Conservation (phyloP, 2,329 filamentous ascomycete genomes). For the Chaetomiaceae sp. region DNA sequence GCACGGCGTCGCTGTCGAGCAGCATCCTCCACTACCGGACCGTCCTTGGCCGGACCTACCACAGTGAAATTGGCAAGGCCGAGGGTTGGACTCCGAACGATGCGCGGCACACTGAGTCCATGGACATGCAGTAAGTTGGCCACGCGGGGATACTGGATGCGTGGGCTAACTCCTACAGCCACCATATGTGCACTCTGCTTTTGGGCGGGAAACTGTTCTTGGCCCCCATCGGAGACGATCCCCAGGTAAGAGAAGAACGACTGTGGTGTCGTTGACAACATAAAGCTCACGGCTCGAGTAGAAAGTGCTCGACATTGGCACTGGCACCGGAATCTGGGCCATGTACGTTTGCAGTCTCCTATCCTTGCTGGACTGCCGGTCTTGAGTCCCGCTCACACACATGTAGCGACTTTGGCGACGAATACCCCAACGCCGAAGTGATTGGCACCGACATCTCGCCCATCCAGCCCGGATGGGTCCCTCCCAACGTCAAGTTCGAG, state of each 20-base stretch:
- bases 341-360: slow-evolving; percentile 31
- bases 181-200: slow-evolving; percentile 32
- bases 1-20: slow-evolving; percentile 14
- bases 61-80: slow-evolving; percentile 11
- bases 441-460: slow-evolving; percentile 32
- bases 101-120: slow-evolving; percentile 9
- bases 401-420: slow-evolving; percentile 33
- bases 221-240: slow-evolving; percentile 28
- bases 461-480: slow-evolving; percentile 32
- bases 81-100: slow-evolving; percentile 18
- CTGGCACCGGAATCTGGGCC: slow-evolving; percentile 42
- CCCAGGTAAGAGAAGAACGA: not conserved
- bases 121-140: slow-evolving; percentile 32
- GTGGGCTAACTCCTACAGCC: slow-evolving; percentile 20
- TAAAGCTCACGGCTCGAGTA: not conserved
- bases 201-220: slow-evolving; percentile 32
- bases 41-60: slow-evolving; percentile 18
- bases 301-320: slow-evolving; percentile 41
- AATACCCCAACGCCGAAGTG: slow-evolving; percentile 29
- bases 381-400: not conserved
- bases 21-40: slow-evolving; percentile 20
- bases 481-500: slow-evolving; percentile 35
- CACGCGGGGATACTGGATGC: no score
- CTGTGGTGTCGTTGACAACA: slow-evolving; percentile 22
- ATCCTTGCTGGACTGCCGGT: no score